Evolutionary conservation across 345 rosid genomes (phyloP), one percentile per base, ranked within the genome.

Genomic region (Brassica cretica): DNA sequence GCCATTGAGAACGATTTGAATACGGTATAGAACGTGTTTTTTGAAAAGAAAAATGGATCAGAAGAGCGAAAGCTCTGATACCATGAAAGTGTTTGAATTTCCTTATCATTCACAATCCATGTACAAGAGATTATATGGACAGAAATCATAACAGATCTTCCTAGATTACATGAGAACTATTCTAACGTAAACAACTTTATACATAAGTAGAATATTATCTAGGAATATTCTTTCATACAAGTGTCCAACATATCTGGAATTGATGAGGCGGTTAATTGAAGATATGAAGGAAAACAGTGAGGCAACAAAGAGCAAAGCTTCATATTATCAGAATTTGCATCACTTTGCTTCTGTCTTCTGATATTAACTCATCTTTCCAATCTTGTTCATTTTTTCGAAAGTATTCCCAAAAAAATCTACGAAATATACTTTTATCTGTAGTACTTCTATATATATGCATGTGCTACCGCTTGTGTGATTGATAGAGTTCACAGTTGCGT

Each of bases 261-360:
- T 79, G 69, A 73, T 79, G 82, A 79, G 69, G 32, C 70, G 61
- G 44, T 2, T 71, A 49, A 72, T 67, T 64, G 70, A 37, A 78
- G 73, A 73, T 21, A 84, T 87, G 90, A 85, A 86, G 2, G 83
- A 82, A 71, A 89, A 86, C 79, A 86, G 68, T 80, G 84, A 88
- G 84, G 83, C 93, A 87, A 79, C 86, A 82, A 51, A 88, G 81
- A 80, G 91, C 87, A 53, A 92, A 87, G 87, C 76, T 88, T 24
- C 87, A 82, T 72, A 81, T 92, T 72, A 81, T 81, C 65, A 89
- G 80, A 81, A 81, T 89, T 51, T 92, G 91, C 82, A 82, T 88
- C 78, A 78, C 83, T 33, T 84, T 88, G 96, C 93, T 90, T 81
- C 87, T 92, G 27, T 83, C 90, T 77, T 88, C 90, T 82, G 79